Evolutionary conservation across 2,329 filamentous ascomycete genomes (phyloP), one percentile per base, ranked within the genome.

Genomic region (Botrytis tulipae): DNA sequence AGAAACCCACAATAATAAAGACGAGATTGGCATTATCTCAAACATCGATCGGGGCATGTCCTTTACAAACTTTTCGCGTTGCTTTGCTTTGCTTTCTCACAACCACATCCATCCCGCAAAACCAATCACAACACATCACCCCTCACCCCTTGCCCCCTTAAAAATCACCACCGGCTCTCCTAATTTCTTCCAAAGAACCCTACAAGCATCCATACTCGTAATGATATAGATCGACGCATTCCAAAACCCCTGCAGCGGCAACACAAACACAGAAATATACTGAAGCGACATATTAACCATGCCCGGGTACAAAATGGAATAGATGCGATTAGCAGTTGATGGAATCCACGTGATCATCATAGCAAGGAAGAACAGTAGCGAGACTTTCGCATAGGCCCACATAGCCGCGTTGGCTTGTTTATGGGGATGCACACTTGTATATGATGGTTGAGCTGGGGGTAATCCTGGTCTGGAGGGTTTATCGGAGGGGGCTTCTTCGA

Each of bases 161-260:
- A 69, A 57, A 5, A 42, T 16, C 8, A 57, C 46, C 48, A 68
- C 66, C 9, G 66, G 48, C 29, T 32, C 20, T 6, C 22, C 40
- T 40, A 63, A 22, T 14, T 6, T 37, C 22, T 4, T 63, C 54
- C 54, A 70, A n/a, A 48, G 44, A 32, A 63, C n/a, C 22, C 3
- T 44, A 48, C 51, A 61, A 35, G 32, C 60, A 57, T 68, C 60
- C 85, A 89, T 88, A 9, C 91, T 93, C 1, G 92, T 93, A 18
- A 88, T 86, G 25, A 89, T 83, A 82, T 96, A 97, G 77, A 97
- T 93, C 73, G 92, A 82, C 29, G 90, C 88, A 80, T 97, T 97
- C 93, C 93, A 96, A 78, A 95, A 92, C 0, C 93, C 93, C 80
- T 97, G 93, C 0, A 94, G 86, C 0, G 93, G 93, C 14, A 97